These are phyloP conservation scores for Linum tenue DNA, from an alignment of 345 rosid genomes.

Conservation along the genomic window DNA sequence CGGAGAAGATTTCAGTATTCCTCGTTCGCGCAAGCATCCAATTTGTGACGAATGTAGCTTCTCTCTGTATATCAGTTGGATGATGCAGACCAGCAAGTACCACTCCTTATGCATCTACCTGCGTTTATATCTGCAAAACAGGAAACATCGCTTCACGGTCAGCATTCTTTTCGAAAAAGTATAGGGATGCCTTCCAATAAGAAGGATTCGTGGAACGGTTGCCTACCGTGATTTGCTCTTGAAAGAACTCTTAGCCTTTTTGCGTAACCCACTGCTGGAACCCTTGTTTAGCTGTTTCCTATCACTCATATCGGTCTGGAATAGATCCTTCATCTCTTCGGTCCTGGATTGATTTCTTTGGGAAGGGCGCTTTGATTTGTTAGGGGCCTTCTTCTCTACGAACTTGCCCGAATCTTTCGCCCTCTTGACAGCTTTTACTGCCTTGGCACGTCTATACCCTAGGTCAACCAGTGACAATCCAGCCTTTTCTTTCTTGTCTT, in stretches of 20 bases:
- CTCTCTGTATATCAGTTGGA: no score
- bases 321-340: constrained; percentile 74
- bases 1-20: no score
- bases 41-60: no score
- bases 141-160: background rate
- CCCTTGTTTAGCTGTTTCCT: constrained; percentile 40
- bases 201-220: background rate
- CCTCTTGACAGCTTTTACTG: constrained; percentile 66
- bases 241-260: constrained; percentile 61
- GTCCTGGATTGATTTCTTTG: constrained; percentile 46
- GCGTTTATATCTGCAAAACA: constrained; percentile 21
- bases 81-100: no score
- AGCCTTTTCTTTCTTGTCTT: constrained; percentile 46
- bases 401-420: constrained; percentile 64
- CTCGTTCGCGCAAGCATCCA: no score
- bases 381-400: constrained; percentile 28
- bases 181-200: background rate
- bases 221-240: constrained; percentile 89
- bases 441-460: constrained; percentile 85
- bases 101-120: constrained; percentile 5
- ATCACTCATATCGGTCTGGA: constrained; percentile 79
- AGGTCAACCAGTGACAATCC: constrained; percentile 61
- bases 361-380: constrained; percentile 36
- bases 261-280: constrained; percentile 28
- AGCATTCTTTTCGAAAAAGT: background rate